Evolutionary conservation across 139 green algal species (phyloP), one percentile per base, ranked within the genome.

Genomic region (Chlamydomonas urium): DNA sequence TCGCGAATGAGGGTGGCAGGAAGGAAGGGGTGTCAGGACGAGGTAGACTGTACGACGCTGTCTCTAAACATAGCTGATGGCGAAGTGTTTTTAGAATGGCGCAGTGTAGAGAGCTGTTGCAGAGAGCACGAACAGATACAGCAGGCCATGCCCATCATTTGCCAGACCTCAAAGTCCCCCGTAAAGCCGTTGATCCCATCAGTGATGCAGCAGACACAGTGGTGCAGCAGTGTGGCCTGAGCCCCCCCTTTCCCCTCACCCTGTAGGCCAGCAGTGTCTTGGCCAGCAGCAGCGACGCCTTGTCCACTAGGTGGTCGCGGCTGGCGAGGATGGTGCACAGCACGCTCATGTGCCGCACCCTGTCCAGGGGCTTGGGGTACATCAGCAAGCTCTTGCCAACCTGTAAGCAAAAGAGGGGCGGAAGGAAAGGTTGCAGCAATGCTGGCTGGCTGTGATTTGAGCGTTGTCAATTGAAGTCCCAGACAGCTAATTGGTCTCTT

Each of bases 241-340:
- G 10, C 42, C 42, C 42, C 42, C 42, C 14, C 14, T 14, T 14
- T 50, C 42, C 42, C 53, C 24, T 63, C 53, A 71, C 59, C 61
- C 66, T 71, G 71, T 71, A 77, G 6, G 71, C 71, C 3, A 70
- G 35, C 26, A 66, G 58, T 4, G 47, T 61, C 45, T 71, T 71
- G 33, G 71, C 71, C 42, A 77, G 42, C 45, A 77, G 58, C 71
- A 77, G 66, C 33, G 71, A 66, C 5, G 71, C 71, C 71, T 77
- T 77, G 37, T 77, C 71, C 47, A 77, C 45, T 28, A 77, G 35
- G 26, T 69, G 71, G 45, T 77, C 71, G 1, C 71, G 42, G 4
- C 31, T n/a, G 8, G 71, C 60, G 14, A 77, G 60, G 61, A 62
- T 50, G 3, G 36, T 58, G n/a, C 60, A 67, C 32, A 67, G 4